phyloP scores from a whole-genome alignment of 2,329 filamentous ascomycete genomes.

The Cordyceps militaris region DNA sequence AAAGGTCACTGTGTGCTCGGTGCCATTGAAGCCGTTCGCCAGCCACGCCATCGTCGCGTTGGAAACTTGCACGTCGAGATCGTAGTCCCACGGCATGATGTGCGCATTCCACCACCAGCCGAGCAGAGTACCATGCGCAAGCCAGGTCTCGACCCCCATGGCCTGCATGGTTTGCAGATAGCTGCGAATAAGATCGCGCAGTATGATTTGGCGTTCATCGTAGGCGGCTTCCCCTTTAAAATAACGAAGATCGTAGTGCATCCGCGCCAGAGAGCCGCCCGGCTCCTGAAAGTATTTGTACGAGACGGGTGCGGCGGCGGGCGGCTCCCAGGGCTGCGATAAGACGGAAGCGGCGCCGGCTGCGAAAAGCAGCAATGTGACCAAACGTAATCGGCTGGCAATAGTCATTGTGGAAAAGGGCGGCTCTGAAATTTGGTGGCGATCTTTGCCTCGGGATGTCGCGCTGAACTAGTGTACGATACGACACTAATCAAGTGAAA shows the following conservation, averaged over 20 bases:
- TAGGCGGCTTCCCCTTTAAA: slow-evolving; percentile 58
- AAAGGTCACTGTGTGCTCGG: slow-evolving; percentile 45
- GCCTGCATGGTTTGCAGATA: slow-evolving; percentile 62
- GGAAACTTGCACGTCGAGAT: slow-evolving; percentile 74
- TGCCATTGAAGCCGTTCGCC: slow-evolving; percentile 61
- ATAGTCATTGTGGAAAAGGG: neutral
- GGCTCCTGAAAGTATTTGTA: slow-evolving; percentile 61
- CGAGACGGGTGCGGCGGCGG: slow-evolving; percentile 2
- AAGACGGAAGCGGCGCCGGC: neutral
- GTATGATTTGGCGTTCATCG: slow-evolving; percentile 56
- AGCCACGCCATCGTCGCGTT: slow-evolving; percentile 59
- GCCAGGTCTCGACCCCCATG: slow-evolving; percentile 70
- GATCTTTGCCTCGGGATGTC: too few relatives aligned
- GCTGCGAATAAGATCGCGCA: slow-evolving; percentile 64
- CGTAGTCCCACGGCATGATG: slow-evolving; percentile 78
- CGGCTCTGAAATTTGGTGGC: too few relatives aligned
- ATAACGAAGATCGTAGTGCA: slow-evolving; percentile 69
- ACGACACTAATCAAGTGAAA: too few relatives aligned
- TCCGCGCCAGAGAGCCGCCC: slow-evolving; percentile 50
- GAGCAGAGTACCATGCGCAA: slow-evolving; percentile 75
- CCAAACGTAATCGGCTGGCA: neutral
- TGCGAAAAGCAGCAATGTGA: neutral
- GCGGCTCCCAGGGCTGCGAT: neutral
- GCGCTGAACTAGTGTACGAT: too few relatives aligned
- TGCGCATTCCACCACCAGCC: slow-evolving; percentile 85